Percentiles rank a stretch among this genome's conserved stretches.
phyloP scores from a whole-genome alignment of 345 rosid species.

The Cardamine resedifolia region DNA sequence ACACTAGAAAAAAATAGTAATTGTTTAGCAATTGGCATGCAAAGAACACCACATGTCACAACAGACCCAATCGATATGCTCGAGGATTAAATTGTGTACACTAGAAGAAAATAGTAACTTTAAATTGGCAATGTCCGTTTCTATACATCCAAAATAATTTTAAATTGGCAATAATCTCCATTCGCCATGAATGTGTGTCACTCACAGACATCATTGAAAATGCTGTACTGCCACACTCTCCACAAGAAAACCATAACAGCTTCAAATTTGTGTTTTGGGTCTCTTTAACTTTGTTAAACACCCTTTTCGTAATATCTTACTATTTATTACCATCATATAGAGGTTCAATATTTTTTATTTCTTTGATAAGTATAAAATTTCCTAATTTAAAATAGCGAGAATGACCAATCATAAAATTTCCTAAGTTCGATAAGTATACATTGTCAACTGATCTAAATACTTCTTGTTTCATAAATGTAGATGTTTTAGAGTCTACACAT shows the following conservation, averaged over 20 bases:
- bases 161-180: conserved; percentile 18
- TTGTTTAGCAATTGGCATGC: conserved; percentile 16
- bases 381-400: too few relatives aligned
- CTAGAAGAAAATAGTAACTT: not conserved
- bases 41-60: conserved; percentile 1
- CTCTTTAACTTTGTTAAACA: too few relatives aligned
- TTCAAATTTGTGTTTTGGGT: conserved; percentile 6
- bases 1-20: too few relatives aligned
- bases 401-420: too few relatives aligned
- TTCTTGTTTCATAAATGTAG: too few relatives aligned
- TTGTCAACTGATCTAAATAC: too few relatives aligned
- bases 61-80: not conserved
- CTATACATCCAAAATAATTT: conserved; percentile 8
- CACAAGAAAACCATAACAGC: conserved; percentile 27
- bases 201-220: conserved; percentile 10
- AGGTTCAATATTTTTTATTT: not conserved
- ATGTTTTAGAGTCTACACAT: too few relatives aligned
- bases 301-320: not conserved
- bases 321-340: not conserved
- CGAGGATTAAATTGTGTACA: conserved; percentile 11
- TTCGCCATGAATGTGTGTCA: conserved; percentile 24
- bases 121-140: not conserved
- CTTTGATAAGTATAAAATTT: not conserved
- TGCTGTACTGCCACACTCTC: conserved; percentile 21
- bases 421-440: too few relatives aligned